Conservation (phyloP, 345 rosid species). For the Reutealis trisperma region DNA sequence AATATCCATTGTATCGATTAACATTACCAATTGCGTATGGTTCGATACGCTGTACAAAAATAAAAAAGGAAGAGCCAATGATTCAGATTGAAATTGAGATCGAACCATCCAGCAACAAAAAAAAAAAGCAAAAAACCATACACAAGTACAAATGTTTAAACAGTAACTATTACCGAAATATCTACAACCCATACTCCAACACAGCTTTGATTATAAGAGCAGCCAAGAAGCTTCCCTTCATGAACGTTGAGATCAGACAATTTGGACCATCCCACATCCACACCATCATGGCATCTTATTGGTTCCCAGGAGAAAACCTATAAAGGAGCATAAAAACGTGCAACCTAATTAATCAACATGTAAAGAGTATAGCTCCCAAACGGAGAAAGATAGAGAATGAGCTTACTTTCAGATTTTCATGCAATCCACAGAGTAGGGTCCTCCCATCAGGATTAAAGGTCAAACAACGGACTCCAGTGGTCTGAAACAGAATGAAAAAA, state of each 20-base stretch:
- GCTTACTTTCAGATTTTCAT: constrained; percentile 83
- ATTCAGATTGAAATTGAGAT: constrained; percentile 12
- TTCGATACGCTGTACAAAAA: constrained; percentile 61
- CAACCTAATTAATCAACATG: constrained; percentile 20
- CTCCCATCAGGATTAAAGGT: constrained; percentile 96
- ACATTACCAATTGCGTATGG: constrained; percentile 60
- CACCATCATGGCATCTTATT: constrained; percentile 76
- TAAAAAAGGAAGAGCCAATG: constrained; percentile 14
- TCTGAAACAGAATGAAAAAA: constrained; percentile 43
- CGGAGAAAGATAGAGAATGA: constrained; percentile 13
- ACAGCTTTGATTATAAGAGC: constrained; percentile 97
- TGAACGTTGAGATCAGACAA: constrained; percentile 93
- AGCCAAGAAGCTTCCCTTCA: constrained; percentile 97
- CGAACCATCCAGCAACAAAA: constrained; percentile 18
- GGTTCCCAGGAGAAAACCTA: constrained; percentile 99
- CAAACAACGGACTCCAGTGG: constrained; percentile 87
- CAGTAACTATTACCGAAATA: constrained; percentile 65
- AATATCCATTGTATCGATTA: constrained; percentile 49
- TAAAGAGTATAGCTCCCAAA: neutral
- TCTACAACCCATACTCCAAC: constrained; percentile 99
- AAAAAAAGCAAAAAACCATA: neutral
- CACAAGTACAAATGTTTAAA: constrained; percentile 12
- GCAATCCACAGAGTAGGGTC: constrained; percentile 90
- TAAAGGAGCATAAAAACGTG: constrained; percentile 9
- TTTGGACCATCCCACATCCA: constrained; percentile 99